Conservation (phyloP, 192 early-diverging fungal species). For the Geosiphon pyriformis region DNA sequence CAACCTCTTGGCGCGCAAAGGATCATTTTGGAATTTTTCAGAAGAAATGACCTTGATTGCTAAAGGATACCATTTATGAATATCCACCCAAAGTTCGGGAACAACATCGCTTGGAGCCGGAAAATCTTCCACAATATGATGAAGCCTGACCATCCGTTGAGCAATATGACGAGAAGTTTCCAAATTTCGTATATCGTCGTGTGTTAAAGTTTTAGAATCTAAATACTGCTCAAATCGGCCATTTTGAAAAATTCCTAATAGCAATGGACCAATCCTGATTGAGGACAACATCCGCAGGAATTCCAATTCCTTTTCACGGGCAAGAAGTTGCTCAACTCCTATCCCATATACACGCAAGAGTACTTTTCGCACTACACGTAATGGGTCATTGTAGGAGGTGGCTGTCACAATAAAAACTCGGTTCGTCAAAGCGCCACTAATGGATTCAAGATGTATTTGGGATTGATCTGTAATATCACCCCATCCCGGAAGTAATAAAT, state of each 20-base stretch:
- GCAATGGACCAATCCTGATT: conserved; percentile 65
- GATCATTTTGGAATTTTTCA: conserved; percentile 24
- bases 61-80: conserved; percentile 57
- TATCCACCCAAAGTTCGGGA: conserved; percentile 65
- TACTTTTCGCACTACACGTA: conserved; percentile 31
- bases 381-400: not conserved
- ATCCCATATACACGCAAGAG: conserved; percentile 77
- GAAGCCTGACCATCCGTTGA: conserved; percentile 61
- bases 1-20: conserved; percentile 13
- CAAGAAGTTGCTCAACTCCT: conserved; percentile 71
- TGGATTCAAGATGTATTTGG: conserved; percentile 24
- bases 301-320: conserved; percentile 73
- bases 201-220: conserved; percentile 64
- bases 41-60: conserved; percentile 36
- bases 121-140: conserved; percentile 61
- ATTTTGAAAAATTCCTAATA: conserved; percentile 76
- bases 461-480: conserved; percentile 26
- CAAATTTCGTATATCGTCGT: conserved; percentile 60
- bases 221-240: conserved; percentile 84
- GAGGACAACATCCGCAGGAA: conserved; percentile 69
- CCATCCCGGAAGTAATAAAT: conserved; percentile 22
- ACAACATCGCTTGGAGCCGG: conserved; percentile 40
- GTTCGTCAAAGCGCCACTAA: conserved; percentile 38
- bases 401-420: conserved; percentile 25
- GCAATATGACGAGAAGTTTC: conserved; percentile 68